Conservation (phyloP, 805 yeast genomes). For the Metschnikowia lochheadii region DNA sequence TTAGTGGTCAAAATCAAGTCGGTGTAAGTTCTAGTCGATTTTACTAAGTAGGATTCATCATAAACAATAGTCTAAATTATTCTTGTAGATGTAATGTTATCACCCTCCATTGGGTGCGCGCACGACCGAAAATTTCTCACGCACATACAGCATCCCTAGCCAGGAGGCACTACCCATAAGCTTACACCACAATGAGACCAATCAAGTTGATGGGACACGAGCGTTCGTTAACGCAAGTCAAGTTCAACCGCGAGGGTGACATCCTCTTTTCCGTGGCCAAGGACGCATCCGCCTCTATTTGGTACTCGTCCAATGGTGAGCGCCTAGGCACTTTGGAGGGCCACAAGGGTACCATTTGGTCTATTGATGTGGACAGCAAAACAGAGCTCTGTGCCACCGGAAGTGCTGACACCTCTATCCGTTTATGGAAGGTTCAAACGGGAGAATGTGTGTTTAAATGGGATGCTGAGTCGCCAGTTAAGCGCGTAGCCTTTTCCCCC, state of each 20-base stretch:
- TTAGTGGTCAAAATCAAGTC: no score
- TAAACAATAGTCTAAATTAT: no score
- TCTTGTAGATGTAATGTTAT: no score
- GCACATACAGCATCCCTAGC: not conserved
- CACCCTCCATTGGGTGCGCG: not conserved
- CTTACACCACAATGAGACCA: conserved; percentile 36
- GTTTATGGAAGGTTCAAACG: conserved; percentile 76
- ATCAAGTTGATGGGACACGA: conserved; percentile 86
- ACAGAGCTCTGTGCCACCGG: conserved; percentile 79
- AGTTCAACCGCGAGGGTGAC: conserved; percentile 94
- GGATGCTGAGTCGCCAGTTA: conserved; percentile 79
- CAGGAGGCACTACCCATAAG: not conserved
- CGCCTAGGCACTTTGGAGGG: conserved; percentile 83
- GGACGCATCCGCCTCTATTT: conserved; percentile 83
- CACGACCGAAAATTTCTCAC: conserved; percentile 8
- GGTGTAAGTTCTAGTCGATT: no score
- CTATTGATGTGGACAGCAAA: conserved; percentile 76
- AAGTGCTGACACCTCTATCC: conserved; percentile 81
- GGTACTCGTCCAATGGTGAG: conserved; percentile 96
- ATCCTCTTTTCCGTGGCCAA: conserved; percentile 86
- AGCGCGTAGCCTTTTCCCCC: conserved; percentile 83
- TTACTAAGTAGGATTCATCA: no score
- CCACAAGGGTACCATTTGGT: conserved; percentile 93
- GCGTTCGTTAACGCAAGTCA: conserved; percentile 95
- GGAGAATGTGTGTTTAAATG: conserved; percentile 75